Base-by-base conservation (phyloP, 202 grass and related monocot genomes). In the Zizania palustris region DNA sequence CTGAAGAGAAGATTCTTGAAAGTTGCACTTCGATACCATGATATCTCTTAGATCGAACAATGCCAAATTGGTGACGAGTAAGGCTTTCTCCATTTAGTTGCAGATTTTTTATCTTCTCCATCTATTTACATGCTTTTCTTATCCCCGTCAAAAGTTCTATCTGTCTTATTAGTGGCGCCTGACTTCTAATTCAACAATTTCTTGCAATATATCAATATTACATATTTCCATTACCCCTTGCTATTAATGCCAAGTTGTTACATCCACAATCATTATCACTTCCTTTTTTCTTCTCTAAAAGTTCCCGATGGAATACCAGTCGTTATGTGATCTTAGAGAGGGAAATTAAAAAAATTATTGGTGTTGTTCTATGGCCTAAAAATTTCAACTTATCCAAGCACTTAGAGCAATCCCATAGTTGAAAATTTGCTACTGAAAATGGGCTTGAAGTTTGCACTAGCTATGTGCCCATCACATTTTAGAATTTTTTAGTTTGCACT, bases 41-140 rank as follows among this genome's bases (percentile, higher is more conserved):
- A 88, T 63, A 99, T 99, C 57, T 99, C 96, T 79, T 92, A 99
- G 79, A 99, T 99, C 81, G 96, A 99, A 44, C 91, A 96, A 38
- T 89, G 90, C 48, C 84, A 93, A 73, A 96, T 96, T 89, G 96
- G 92, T 75, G 96, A 99, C 36, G 87, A 99, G 96, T 99, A 91
- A 91, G 95, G 38, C 57, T 70, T 69, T 61, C 40, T 49, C 6
- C 35, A 40, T 58, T 46, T 49, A 46, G 50, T 67, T 72, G 20
- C 40, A 66, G 2, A 50, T 57, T 65, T 54, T 45, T 22, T 20
- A 9, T 5, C 2, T 79, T 13, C 9, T 12, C 13, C 61, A 51
- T 75, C 19, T 71, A 1, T 78, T 56, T 65, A 13, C 6, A 8
- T 63, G 28, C 12, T 78, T 12, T 39, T 49, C 15, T 5, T 73